Evolutionary conservation across 2,329 filamentous ascomycete species (phyloP), one percentile per base, ranked within the genome.

Genomic region (Canariomyces notabilis): DNA sequence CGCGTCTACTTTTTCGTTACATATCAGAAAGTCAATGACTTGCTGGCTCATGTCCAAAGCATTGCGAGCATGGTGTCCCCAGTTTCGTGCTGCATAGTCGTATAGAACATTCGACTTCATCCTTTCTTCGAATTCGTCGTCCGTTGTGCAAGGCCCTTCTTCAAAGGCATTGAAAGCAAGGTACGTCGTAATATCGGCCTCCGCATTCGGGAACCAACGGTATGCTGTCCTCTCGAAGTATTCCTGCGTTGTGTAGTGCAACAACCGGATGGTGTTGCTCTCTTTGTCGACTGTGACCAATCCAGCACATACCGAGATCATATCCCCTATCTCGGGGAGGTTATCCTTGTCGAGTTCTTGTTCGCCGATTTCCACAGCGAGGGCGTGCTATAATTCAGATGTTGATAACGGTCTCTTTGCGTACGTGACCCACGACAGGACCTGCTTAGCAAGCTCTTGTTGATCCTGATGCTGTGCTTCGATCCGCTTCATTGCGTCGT

Each of bases 221-320:
- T 2, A 3, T 14, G 38, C 44, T 0, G 42, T 61, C 16, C 43
- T 42, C 20, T 65, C 56, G 32, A 72, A 60, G 48, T 69, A 71
- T 40, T 70, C 63, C 36, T 69, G 63, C 0, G 65, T 61, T 2
- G 68, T 71, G 49, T 67, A 65, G 49, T 72, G 68, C 5, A 67
- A 66, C 8, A 71, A 48, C 16, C 66, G 60, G 26, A 70, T 55
- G 32, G 64, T 55, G 21, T 57, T 37, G 48, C 55, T 68, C 42
- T 66, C 55, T 6, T 62, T 36, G 44, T 70, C 64, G 12, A 67
- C 37, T 2, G 57, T 64, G 4, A 71, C 63, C 5, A 72, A 47
- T 1, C 67, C 68, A 15, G 59, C 61, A 47, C 64, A 70, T 1
- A 59, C 54, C 1, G 61, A 61, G 3, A 67, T 43, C 1, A 69